Evolutionary conservation across 257 asterid genomes (phyloP), one percentile per base, ranked within the genome.

Genomic region (Lycium barbarum): DNA sequence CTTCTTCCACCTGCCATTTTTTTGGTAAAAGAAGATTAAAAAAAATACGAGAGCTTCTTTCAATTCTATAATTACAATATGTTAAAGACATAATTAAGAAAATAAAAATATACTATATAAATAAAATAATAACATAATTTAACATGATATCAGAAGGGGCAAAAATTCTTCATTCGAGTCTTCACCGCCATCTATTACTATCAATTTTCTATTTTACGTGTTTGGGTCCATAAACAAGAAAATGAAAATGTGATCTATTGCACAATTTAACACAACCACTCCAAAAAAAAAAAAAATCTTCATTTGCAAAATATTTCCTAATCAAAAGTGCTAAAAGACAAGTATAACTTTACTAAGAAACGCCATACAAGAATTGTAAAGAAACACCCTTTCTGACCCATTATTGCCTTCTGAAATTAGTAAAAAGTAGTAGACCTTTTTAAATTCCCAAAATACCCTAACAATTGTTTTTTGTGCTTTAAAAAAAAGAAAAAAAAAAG

Each of bases 1-100:
- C 99, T 88, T 95, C 98, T 89, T 95, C 99, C 84, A 97, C 98
- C 99, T 97, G 89, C 86, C 85, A 65, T 26, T 82, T 63, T 81
- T 76, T 57, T 10, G 10, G 6, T 22, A 33, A 2, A 4, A 1
- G 36, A 15, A 38, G 8, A 57, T 57, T 15, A 13, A 13, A 55
- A 58, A 9, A n/a, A 61, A 2, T 2, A 61, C 2, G 2, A 9
- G 7, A 11, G 15, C 9, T 22, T 11, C 40, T 62, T 63, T 22
- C 70, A 22, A 22, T 63, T 59, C 2, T 9, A 59, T 18, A 59
- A 2, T 51, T 51, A 51, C 12, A 51, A 51, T 7, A 2, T 7
- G 12, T 49, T 8, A 12, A 13, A 55, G 7, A 55, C 2, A 59
- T 7, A 18, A 59, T 59, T 67, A 13, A 35, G 12, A 67, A 38